These are phyloP conservation scores for Linum tenue DNA, from an alignment of 345 rosid genomes.

Conservation along the genomic window DNA sequence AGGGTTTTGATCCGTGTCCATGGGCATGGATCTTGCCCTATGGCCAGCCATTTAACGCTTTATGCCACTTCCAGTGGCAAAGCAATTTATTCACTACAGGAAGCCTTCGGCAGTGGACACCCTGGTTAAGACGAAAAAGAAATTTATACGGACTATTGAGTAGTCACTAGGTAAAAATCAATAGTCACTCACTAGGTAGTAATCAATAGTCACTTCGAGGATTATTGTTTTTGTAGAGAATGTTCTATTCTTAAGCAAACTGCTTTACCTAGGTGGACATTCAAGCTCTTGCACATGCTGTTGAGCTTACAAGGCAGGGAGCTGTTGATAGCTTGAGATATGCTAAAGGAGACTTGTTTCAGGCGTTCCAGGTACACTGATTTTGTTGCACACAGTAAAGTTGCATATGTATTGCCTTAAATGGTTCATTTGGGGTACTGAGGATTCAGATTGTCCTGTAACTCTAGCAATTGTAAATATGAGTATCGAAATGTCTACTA, in stretches of 20 bases:
- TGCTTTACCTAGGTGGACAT: conserved; percentile 56
- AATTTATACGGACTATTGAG: too few relatives aligned
- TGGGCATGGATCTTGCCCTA: not conserved
- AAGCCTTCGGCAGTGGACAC: too few relatives aligned
- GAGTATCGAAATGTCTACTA: too few relatives aligned
- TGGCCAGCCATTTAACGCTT: not conserved
- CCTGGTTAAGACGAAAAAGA: too few relatives aligned
- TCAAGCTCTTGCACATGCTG: conserved; percentile 97
- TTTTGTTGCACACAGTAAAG: not conserved
- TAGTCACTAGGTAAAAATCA: too few relatives aligned
- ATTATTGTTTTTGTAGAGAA: not conserved
- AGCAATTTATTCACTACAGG: too few relatives aligned
- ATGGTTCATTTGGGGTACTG: too few relatives aligned
- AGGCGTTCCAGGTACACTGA: conserved; percentile 74
- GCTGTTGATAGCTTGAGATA: conserved; percentile 92
- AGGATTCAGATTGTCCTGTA: too few relatives aligned
- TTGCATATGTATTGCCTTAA: not conserved
- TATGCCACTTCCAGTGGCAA: too few relatives aligned
- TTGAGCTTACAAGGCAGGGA: conserved; percentile 88
- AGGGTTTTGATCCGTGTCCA: not conserved
- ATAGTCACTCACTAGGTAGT: not conserved
- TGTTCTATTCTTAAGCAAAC: conserved; percentile 8
- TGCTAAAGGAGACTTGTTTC: conserved; percentile 84
- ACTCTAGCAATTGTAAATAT: too few relatives aligned
- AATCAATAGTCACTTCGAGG: not conserved